A percentile compares a stretch with the other conserved stretches of the same genome.
These are phyloP conservation scores for Marasmius tenuissimus DNA, from an alignment of 1,284 basidiomycete genomes.

Conservation along the genomic window DNA sequence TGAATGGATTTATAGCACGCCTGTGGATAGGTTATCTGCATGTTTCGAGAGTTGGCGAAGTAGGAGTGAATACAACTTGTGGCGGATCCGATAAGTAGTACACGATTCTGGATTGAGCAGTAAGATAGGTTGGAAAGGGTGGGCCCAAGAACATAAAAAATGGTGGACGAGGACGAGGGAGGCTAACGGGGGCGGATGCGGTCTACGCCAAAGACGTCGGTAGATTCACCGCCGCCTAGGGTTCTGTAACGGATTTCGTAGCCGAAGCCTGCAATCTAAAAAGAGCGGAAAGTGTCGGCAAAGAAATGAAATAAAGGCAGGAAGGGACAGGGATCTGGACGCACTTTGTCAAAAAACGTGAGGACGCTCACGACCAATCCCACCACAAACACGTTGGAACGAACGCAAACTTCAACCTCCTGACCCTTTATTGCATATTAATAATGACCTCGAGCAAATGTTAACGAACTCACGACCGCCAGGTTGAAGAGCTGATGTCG, in stretches of 20 bases:
- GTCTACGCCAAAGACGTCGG: slow-evolving; percentile 10
- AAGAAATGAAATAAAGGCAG: not conserved
- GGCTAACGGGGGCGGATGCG: not conserved
- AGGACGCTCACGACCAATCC: slow-evolving; percentile 28
- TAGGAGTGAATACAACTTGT: too few relatives aligned
- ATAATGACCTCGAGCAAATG: slow-evolving; percentile 5
- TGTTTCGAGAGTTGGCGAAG: too few relatives aligned
- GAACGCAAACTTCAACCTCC: slow-evolving; percentile 37
- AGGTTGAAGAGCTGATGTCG: not conserved
- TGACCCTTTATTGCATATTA: slow-evolving; percentile 31
- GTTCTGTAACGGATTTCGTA: slow-evolving; percentile 18
- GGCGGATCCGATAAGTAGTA: not conserved
- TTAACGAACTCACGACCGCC: slow-evolving; percentile 4
- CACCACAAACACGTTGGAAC: slow-evolving; percentile 34
- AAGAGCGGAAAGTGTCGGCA: not conserved
- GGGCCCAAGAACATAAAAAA: not conserved
- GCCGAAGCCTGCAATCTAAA: slow-evolving; percentile 17
- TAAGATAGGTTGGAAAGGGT: not conserved
- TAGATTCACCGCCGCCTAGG: not conserved
- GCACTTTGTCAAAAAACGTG: slow-evolving; percentile 22
- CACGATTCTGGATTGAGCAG: not conserved
- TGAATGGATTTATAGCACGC: too few relatives aligned
- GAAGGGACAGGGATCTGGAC: not conserved
- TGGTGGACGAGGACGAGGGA: not conserved
- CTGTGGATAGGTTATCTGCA: too few relatives aligned